Conservation (phyloP, 2,329 filamentous ascomycete species). For the Penicillium sp. region DNA sequence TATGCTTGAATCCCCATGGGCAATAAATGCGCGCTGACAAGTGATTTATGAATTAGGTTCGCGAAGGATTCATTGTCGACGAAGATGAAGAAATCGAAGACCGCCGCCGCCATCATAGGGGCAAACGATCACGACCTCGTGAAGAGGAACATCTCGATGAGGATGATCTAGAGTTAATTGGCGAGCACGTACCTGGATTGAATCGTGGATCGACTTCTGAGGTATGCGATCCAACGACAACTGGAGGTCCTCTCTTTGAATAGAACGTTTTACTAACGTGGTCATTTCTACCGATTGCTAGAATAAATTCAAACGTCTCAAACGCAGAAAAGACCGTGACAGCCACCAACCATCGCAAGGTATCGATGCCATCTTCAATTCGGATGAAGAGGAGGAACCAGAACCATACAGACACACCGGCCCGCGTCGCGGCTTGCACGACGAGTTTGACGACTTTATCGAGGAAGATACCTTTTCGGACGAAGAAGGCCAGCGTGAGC, state of each 20-base stretch:
- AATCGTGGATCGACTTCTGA: conserved; percentile 70
- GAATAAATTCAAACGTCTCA: conserved; percentile 95
- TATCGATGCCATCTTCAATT: conserved; percentile 91
- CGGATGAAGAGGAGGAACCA: conserved; percentile 80
- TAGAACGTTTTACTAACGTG: no score
- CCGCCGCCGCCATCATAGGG: conserved; percentile 64
- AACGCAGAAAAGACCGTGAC: conserved; percentile 76
- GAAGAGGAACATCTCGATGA: conserved; percentile 87
- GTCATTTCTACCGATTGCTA: conserved; percentile 47
- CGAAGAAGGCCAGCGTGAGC: conserved; percentile 74
- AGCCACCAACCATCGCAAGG: conserved; percentile 66
- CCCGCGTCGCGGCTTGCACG: conserved; percentile 64
- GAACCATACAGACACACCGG: conserved; percentile 52
- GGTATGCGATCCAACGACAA: conserved; percentile 55
- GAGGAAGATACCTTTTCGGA: conserved; percentile 93
- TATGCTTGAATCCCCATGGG: not conserved
- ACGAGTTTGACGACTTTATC: conserved; percentile 95
- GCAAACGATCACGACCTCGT: conserved; percentile 76
- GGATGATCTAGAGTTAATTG: conserved; percentile 94
- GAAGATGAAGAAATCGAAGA: conserved; percentile 82
- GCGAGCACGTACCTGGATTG: conserved; percentile 74
- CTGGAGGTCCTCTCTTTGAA: no score
- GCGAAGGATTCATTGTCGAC: conserved; percentile 94
- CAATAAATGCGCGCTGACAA: conserved; percentile 20
- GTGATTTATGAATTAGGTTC: conserved; percentile 61